Percentiles rank a stretch among this genome's conserved stretches.
Conservation (phyloP, 2,329 filamentous ascomycete genomes). For the Fusarium sp. region DNA sequence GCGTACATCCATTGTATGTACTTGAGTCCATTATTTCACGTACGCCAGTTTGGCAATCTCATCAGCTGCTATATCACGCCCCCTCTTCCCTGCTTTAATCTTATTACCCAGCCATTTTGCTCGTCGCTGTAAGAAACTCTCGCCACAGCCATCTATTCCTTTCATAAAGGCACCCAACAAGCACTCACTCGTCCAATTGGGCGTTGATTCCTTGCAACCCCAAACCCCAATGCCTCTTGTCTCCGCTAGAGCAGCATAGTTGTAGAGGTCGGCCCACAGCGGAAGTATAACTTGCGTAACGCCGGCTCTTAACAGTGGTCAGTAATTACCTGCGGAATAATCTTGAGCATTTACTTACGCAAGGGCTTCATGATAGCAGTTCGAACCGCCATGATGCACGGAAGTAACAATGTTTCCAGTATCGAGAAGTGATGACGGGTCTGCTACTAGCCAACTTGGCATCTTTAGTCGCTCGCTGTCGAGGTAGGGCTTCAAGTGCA, state of each 20-base stretch:
- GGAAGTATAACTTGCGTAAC: conserved; percentile 58
- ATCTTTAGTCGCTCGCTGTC: conserved; percentile 30
- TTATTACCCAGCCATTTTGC: background rate
- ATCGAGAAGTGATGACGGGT: conserved; percentile 46
- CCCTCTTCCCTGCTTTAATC: background rate
- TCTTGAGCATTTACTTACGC: background rate
- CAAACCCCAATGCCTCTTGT: conserved; percentile 54
- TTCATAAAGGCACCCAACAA: conserved; percentile 41
- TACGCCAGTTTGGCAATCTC: conserved; percentile 5
- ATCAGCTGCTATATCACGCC: background rate
- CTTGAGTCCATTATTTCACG: background rate
- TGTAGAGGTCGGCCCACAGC: conserved; percentile 57
- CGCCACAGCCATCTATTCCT: background rate
- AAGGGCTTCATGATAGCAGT: conserved; percentile 32
- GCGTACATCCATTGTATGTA: background rate
- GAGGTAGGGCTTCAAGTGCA: conserved; percentile 13
- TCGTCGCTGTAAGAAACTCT: background rate
- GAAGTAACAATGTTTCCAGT: conserved; percentile 37
- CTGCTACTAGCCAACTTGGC: conserved; percentile 41
- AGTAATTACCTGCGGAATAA: rapidly evolving
- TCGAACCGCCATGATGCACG: conserved; percentile 36
- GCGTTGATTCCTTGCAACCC: conserved; percentile 48
- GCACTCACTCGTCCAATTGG: conserved; percentile 41
- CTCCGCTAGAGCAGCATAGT: conserved; percentile 55
- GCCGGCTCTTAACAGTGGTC: conserved; percentile 43